Evolutionary conservation across 2,329 filamentous ascomycete genomes (phyloP).

Genomic region (Endoconidiophora polonica): DNA sequence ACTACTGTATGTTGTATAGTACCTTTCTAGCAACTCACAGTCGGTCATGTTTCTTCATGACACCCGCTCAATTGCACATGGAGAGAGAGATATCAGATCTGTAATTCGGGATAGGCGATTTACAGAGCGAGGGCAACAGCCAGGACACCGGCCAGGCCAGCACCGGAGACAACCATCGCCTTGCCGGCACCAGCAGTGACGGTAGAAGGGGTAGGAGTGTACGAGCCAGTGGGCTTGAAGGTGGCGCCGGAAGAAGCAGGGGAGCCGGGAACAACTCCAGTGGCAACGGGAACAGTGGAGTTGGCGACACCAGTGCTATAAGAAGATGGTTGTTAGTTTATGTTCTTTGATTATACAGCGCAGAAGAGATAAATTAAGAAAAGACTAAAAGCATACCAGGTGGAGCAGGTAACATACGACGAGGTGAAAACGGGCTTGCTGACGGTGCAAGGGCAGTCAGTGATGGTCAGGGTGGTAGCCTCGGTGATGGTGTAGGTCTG

Average conservation of each 20-base stretch:
- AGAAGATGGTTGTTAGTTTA: background rate
- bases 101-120: slow-evolving; percentile 21
- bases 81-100: background rate
- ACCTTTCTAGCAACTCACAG: too few species aligned
- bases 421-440: slow-evolving; percentile 39
- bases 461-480: slow-evolving; percentile 54
- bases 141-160: slow-evolving; percentile 38
- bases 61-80: too few species aligned
- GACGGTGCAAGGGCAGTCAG: slow-evolving; percentile 55
- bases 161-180: slow-evolving; percentile 38
- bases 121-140: slow-evolving; percentile 41
- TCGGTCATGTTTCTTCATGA: too few species aligned
- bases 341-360: background rate
- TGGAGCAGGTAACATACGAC: slow-evolving; percentile 35
- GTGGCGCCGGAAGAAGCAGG: slow-evolving; percentile 18
- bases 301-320: slow-evolving; percentile 12
- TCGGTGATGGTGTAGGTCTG: slow-evolving; percentile 54
- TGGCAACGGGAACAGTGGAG: slow-evolving; percentile 18
- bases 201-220: slow-evolving; percentile 18
- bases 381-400: slow-evolving; percentile 27
- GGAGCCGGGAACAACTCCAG: slow-evolving; percentile 21
- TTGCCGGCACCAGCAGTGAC: slow-evolving; percentile 38
- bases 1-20: background rate
- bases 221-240: slow-evolving; percentile 18
- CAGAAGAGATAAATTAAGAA: background rate